These are phyloP conservation scores for Calocybe indica DNA, from an alignment of 768 basidiomycete genomes.

Conservation along the genomic window DNA sequence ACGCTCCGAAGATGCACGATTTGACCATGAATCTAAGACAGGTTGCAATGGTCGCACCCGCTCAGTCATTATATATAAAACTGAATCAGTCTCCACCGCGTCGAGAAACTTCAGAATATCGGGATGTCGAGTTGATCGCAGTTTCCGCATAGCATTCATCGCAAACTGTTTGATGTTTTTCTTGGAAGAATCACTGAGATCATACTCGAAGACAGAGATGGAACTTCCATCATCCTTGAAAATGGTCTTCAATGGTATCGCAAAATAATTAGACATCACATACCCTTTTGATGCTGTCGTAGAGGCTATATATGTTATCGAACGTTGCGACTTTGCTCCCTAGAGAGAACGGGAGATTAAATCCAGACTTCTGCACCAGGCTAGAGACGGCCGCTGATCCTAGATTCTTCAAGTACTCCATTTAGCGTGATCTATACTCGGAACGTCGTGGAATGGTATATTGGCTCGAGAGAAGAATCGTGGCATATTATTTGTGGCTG, in stretches of 20 bases:
- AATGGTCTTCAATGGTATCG: constrained; percentile 9
- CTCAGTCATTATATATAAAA: constrained; percentile 92
- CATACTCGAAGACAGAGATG: constrained; percentile 92
- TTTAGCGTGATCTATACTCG: constrained; percentile 16
- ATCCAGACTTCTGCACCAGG: constrained; percentile 89
- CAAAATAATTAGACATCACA: constrained; percentile 8
- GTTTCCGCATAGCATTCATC: constrained; percentile 83
- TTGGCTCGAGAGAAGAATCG: too few species aligned
- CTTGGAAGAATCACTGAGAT: constrained; percentile 55
- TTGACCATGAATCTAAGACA: constrained; percentile 56
- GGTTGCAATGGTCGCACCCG: constrained; percentile 71
- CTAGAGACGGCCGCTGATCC: constrained; percentile 85
- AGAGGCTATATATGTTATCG: constrained; percentile 77
- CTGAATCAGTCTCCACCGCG: constrained; percentile 81
- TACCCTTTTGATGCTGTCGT: constrained; percentile 88
- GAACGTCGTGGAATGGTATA: too few species aligned
- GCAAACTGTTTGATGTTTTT: constrained; percentile 69
- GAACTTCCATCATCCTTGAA: constrained; percentile 78
- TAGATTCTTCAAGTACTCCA: constrained; percentile 80
- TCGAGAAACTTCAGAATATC: constrained; percentile 96
- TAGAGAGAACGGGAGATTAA: constrained; percentile 83
- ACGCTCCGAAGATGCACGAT: constrained; percentile 54
- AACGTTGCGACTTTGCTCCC: constrained; percentile 65
- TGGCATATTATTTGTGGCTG: too few species aligned
- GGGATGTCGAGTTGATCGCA: constrained; percentile 89